A percentile compares a stretch with the other conserved stretches of the same genome.
Evolutionary conservation across 352 stramenopile species (phyloP).

Genomic region (Globisporangium recalcitrans): DNA sequence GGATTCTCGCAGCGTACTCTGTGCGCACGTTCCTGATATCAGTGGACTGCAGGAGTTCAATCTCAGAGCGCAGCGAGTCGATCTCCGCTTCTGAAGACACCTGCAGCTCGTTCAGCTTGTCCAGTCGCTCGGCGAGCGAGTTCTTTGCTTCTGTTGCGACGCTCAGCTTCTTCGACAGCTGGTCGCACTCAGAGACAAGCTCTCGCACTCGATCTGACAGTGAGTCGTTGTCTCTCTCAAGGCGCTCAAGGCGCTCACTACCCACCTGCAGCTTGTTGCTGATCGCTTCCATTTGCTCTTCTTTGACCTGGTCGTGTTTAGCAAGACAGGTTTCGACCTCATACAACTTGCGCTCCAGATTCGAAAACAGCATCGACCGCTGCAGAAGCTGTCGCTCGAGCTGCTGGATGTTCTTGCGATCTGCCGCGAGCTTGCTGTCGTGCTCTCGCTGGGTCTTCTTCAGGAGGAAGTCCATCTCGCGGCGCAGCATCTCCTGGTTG

Average conservation of each 20-base stretch:
- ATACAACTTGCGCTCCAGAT: slow-evolving; percentile 65
- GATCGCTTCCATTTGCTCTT: slow-evolving; percentile 33
- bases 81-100: slow-evolving; percentile 37
- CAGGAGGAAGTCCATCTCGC: slow-evolving; percentile 61
- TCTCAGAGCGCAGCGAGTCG: slow-evolving; percentile 54
- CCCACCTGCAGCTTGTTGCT: slow-evolving; percentile 27
- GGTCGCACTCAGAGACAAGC: slow-evolving; percentile 31
- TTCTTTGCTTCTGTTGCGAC: slow-evolving; percentile 47
- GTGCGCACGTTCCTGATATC: slow-evolving; percentile 46
- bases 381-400: slow-evolving; percentile 75
- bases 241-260: slow-evolving; percentile 19
- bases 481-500: slow-evolving; percentile 56
- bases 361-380: slow-evolving; percentile 52
- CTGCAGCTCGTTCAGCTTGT: slow-evolving; percentile 34
- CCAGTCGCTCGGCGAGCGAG: slow-evolving; percentile 46
- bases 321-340: slow-evolving; percentile 60
- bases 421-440: slow-evolving; percentile 51
- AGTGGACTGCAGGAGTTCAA: slow-evolving; percentile 59
- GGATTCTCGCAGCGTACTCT: slow-evolving; percentile 39
- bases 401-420: slow-evolving; percentile 65
- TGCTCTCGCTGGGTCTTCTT: slow-evolving; percentile 72
- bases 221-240: slow-evolving; percentile 38
- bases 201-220: slow-evolving; percentile 25
- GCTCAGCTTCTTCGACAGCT: slow-evolving; percentile 26
- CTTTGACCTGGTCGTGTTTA: slow-evolving; percentile 42